A percentile compares a stretch with the other conserved stretches of the same genome.
Evolutionary conservation across 495 filamentous ascomycete species (phyloP).

Genomic region (Aspergillus affinis): DNA sequence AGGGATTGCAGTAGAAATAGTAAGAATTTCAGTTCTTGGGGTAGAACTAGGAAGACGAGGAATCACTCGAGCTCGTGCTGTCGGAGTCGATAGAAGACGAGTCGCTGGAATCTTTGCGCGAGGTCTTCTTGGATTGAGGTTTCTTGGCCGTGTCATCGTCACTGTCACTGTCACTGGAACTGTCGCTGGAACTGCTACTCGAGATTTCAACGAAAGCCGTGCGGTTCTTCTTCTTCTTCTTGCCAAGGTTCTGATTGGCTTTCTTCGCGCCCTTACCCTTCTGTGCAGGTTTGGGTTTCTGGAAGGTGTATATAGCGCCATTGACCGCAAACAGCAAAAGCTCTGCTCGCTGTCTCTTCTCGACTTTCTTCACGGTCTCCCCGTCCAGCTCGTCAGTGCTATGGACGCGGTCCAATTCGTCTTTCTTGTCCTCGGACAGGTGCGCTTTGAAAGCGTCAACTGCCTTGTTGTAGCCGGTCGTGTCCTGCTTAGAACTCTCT

Average conservation of each 20-base stretch:
- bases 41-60: slow-evolving; percentile 10
- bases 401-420: slow-evolving; percentile 33
- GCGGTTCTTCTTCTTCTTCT: slow-evolving; percentile 59
- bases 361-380: slow-evolving; percentile 37
- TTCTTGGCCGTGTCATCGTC: slow-evolving; percentile 4
- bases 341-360: slow-evolving; percentile 48
- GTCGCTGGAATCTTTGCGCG: slow-evolving; percentile 1
- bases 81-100: slow-evolving; percentile 21
- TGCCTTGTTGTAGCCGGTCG: slow-evolving; percentile 54
- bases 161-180: slow-evolving; percentile 27
- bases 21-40: not conserved
- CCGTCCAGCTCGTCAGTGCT: slow-evolving; percentile 39
- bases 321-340: slow-evolving; percentile 44
- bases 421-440: slow-evolving; percentile 30
- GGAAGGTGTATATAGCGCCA: slow-evolving; percentile 31
- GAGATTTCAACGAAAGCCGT: slow-evolving; percentile 47
- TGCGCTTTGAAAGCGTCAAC: slow-evolving; percentile 43
- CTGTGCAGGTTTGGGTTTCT: slow-evolving; percentile 28
- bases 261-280: slow-evolving; percentile 20
- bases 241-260: slow-evolving; percentile 28
- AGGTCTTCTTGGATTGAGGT: not conserved
- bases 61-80: slow-evolving; percentile 14
- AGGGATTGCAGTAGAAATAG: not conserved
- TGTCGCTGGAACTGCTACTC: slow-evolving; percentile 45
- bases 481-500: slow-evolving; percentile 22